phyloP scores from a whole-genome alignment of 768 basidiomycete genomes.

The Nidularia sp. region DNA sequence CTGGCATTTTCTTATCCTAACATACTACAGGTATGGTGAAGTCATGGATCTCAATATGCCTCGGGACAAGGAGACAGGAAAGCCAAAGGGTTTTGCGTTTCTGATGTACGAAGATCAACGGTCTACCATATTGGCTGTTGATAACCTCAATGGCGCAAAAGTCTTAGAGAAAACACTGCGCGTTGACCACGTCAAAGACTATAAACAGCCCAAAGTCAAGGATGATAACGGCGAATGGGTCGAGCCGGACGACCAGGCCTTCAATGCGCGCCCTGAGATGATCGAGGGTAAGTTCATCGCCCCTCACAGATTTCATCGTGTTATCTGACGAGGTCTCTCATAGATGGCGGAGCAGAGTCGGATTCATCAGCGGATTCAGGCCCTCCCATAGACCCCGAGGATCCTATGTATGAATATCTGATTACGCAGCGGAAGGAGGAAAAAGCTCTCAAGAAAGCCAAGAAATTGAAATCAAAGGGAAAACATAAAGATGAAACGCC shows the following conservation, averaged over 20 bases:
- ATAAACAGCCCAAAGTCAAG: slow-evolving; percentile 81
- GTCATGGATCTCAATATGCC: slow-evolving; percentile 94
- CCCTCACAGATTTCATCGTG: neutral
- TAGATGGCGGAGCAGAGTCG: slow-evolving; percentile 51
- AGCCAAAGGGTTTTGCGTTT: slow-evolving; percentile 89
- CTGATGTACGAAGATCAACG: slow-evolving; percentile 99
- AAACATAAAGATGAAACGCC: slow-evolving; percentile 75
- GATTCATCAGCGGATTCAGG: slow-evolving; percentile 64
- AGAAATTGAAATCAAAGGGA: slow-evolving; percentile 54
- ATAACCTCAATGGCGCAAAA: slow-evolving; percentile 95
- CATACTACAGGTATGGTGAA: slow-evolving; percentile 81
- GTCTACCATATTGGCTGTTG: slow-evolving; percentile 92
- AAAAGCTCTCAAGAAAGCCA: slow-evolving; percentile 62
- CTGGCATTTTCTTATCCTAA: slow-evolving; percentile 2
- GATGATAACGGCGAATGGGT: slow-evolving; percentile 81
- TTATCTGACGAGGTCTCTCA: no score
- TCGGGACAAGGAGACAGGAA: slow-evolving; percentile 89
- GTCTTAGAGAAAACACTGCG: slow-evolving; percentile 84
- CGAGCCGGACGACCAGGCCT: slow-evolving; percentile 79
- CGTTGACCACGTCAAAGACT: slow-evolving; percentile 90
- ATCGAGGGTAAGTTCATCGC: slow-evolving; percentile 44
- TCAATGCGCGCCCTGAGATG: slow-evolving; percentile 82
- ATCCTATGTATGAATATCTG: slow-evolving; percentile 96
- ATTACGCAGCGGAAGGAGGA: slow-evolving; percentile 70
- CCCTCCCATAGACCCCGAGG: slow-evolving; percentile 85